phyloP scores from a whole-genome alignment of 345 rosid genomes.

The Hibiscus mutabilis region DNA sequence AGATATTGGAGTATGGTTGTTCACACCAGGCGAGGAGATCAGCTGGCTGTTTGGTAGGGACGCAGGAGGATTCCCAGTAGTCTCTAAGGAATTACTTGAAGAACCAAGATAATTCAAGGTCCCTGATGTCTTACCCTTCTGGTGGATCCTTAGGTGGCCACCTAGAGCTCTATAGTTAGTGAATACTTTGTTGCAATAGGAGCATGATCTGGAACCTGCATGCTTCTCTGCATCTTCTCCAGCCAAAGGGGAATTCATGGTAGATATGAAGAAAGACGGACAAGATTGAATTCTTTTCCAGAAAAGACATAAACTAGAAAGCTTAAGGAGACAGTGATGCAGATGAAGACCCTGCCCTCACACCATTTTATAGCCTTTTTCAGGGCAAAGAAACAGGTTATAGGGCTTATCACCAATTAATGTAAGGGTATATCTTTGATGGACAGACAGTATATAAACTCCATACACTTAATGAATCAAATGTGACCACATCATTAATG shows the following conservation, averaged over 20 bases:
- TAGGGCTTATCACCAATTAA: conserved; percentile 11
- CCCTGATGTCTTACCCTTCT: conserved; percentile 12
- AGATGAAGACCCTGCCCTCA: conserved; percentile 11
- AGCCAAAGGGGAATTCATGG: conserved; percentile 18
- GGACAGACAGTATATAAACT: neutral
- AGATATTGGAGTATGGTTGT: conserved; percentile 7
- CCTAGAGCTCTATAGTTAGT: conserved; percentile 19
- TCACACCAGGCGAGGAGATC: conserved; percentile 2
- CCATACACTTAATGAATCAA: neutral
- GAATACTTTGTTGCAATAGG: conserved; percentile 22
- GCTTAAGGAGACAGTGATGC: neutral
- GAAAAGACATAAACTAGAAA: conserved; percentile 8
- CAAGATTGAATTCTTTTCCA: neutral
- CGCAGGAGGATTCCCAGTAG: conserved; percentile 1
- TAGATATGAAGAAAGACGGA: conserved; percentile 7
- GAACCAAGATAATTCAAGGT: neutral
- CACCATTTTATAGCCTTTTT: conserved; percentile 15
- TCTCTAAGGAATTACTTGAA: conserved; percentile 8
- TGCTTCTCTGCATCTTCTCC: conserved; percentile 12
- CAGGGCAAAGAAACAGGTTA: conserved; percentile 1
- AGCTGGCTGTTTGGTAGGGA: conserved; percentile 4
- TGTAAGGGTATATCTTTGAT: neutral
- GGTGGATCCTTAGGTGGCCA: conserved; percentile 25
- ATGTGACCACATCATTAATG: neutral
- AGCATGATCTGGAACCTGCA: conserved; percentile 11